Evolutionary conservation across 805 yeast species (phyloP).

Genomic region (Pichia scutulata): DNA sequence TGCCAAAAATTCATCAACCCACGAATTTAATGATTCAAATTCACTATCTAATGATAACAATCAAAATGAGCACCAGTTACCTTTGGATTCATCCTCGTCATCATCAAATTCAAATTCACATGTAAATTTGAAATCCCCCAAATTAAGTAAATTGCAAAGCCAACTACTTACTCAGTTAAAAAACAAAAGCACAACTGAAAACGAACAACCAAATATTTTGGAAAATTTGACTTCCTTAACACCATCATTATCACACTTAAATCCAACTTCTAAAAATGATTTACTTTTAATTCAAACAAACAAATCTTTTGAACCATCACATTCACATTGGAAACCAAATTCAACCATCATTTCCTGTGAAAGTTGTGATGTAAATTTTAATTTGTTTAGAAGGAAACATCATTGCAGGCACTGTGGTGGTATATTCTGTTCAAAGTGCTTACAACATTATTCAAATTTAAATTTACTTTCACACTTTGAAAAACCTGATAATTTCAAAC

Average conservation of each 20-base stretch:
- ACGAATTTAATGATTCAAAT: not conserved
- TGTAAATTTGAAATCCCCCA: not conserved
- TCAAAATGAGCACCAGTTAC: no score
- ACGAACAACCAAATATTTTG: not conserved
- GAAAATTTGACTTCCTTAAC: not conserved
- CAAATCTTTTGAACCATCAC: constrained; percentile 37
- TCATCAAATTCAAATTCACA: not conserved
- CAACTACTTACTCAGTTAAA: constrained; percentile 1
- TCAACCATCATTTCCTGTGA: constrained; percentile 31
- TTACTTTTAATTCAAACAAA: not conserved
- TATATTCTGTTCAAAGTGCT: constrained; percentile 34
- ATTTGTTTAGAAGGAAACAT: constrained; percentile 32
- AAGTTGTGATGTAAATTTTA: constrained; percentile 21
- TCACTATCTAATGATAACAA: not conserved
- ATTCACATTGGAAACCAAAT: constrained; percentile 46
- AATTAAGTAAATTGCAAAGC: constrained; percentile 1
- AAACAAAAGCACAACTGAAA: not conserved
- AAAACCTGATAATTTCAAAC: constrained; percentile 13
- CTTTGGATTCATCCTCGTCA: no score
- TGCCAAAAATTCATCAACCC: not conserved
- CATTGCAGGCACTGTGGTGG: constrained; percentile 48
- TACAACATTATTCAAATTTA: constrained; percentile 24
- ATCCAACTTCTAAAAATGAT: no score
- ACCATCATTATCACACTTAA: constrained; percentile 3
- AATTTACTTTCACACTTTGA: constrained; percentile 31